Base-by-base conservation (phyloP, 306 rosid species). In the Mucuna pruriens region DNA sequence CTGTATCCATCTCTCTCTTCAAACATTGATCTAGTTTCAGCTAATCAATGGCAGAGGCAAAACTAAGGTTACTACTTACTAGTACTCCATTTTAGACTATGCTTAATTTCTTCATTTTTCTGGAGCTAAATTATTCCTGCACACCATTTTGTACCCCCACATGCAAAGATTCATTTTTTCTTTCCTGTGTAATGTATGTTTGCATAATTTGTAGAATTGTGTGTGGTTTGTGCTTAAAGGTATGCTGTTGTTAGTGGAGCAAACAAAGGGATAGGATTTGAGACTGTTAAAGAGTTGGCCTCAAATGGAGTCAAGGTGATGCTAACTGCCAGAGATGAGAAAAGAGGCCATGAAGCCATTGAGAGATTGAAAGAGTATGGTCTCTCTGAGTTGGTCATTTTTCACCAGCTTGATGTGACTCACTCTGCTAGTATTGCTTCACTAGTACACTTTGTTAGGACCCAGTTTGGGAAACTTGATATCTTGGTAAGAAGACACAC, bases 191-290 rank as follows among this genome's bases (percentile, higher is more conserved):
- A n/a, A n/a, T n/a, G n/a, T n/a, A 55, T 16, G 44, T 63, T 19
- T 34, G 8, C 29, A 33, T 77, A 13, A 19, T 22, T 40, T 55
- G 38, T 44, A 22, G 13, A 34, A 44, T 31, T 80, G 22, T 20
- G n/a, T 54, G 65, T 16, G 65, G 40, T 74, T 71, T 71, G 74
- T 38, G 52, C n/a, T 26, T 70, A 60, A 39, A 85, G 88, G 55
- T 85, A 77, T 82, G 88, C 69, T 9, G 84, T 85, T 55, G 88
- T 82, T 55, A 85, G 86, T 8, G 86, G 88, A 11, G 39, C 85
- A 58, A 85, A 85, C 76, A 85, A 81, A 76, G 88, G 88, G 46
- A 81, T 80, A 42, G 88, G 88, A 34, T 77, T 85, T 4, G 88
- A 82, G 70, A 81, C 77, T 34, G 83, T 58, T 7, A 85, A 82